These are phyloP conservation scores for Monoraphidium neglectum DNA, from an alignment of 139 green algal genomes.

Conservation along the genomic window DNA sequence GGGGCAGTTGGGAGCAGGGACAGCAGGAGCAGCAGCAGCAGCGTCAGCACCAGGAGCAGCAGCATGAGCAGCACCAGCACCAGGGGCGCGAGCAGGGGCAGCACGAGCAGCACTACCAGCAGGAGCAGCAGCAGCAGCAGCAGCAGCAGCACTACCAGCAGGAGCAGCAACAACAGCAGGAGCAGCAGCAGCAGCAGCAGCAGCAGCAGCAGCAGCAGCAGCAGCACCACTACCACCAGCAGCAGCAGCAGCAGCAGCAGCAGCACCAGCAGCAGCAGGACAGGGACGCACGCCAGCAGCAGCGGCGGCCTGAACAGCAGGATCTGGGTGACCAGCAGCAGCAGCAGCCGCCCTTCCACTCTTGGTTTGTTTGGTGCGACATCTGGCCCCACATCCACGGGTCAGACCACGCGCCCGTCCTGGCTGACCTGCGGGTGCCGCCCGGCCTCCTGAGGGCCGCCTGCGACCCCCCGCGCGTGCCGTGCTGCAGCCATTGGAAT, in stretches of 20 bases:
- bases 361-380: conserved; percentile 36
- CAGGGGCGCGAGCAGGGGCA: background rate
- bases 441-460: conserved; percentile 3
- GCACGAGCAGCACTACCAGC: background rate
- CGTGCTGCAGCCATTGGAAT: conserved; percentile 26
- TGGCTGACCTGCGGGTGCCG: conserved; percentile 31
- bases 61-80: no score
- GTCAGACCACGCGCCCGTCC: conserved; percentile 78
- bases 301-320: background rate
- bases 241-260: background rate
- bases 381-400: conserved; percentile 60
- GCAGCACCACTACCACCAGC: background rate
- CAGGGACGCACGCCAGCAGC: background rate
- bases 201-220: background rate
- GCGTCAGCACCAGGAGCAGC: no score
- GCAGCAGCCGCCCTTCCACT: background rate
- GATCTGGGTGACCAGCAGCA: background rate
- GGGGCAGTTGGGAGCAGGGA: no score
- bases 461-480: background rate
- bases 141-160: background rate
- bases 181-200: background rate
- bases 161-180: background rate
- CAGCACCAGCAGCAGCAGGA: background rate
- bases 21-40: background rate
- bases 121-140: background rate